Percentiles rank a stretch among this genome's conserved stretches.
phyloP scores from a whole-genome alignment of 2,329 filamentous ascomycete genomes.

The Allantophomopsis cytisporea region DNA sequence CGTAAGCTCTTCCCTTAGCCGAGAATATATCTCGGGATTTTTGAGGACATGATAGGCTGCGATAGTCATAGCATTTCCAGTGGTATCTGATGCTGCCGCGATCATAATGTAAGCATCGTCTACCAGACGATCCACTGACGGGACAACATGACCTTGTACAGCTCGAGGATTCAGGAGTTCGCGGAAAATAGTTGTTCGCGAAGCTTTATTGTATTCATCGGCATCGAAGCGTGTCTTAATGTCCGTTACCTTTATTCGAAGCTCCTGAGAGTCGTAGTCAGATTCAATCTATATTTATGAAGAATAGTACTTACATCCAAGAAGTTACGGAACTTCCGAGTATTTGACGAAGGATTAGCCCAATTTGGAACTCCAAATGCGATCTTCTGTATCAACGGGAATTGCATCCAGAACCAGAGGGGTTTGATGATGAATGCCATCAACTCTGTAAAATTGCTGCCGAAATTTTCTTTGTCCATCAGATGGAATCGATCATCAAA shows the following conservation, averaged over 20 bases:
- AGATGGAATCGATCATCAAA: conserved; percentile 15
- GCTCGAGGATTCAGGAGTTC: conserved; percentile 12
- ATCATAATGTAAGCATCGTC: conserved; percentile 13
- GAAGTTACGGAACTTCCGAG: no score
- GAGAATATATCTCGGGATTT: conserved; percentile 14
- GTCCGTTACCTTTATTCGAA: conserved; percentile 3
- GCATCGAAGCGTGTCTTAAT: background rate
- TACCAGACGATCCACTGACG: conserved; percentile 4
- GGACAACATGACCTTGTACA: conserved; percentile 4
- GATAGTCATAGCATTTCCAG: conserved; percentile 19
- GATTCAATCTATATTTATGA: no score
- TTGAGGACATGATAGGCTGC: conserved; percentile 16
- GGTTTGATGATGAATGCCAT: conserved; percentile 9
- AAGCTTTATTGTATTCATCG: conserved; percentile 3
- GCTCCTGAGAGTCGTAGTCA: background rate
- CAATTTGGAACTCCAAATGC: background rate
- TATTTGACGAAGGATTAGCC: no score
- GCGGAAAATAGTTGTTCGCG: conserved; percentile 15
- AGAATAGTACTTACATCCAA: no score
- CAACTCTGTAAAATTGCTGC: conserved; percentile 10
- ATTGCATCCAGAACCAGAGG: conserved; percentile 12
- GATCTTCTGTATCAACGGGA: conserved; percentile 7
- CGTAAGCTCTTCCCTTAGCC: conserved; percentile 14
- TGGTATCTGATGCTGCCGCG: conserved; percentile 19
- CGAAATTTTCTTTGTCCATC: conserved; percentile 12